A percentile compares a stretch with the other conserved stretches of the same genome.
phyloP scores from a whole-genome alignment of 495 filamentous ascomycete species.

The Neurospora africana region DNA sequence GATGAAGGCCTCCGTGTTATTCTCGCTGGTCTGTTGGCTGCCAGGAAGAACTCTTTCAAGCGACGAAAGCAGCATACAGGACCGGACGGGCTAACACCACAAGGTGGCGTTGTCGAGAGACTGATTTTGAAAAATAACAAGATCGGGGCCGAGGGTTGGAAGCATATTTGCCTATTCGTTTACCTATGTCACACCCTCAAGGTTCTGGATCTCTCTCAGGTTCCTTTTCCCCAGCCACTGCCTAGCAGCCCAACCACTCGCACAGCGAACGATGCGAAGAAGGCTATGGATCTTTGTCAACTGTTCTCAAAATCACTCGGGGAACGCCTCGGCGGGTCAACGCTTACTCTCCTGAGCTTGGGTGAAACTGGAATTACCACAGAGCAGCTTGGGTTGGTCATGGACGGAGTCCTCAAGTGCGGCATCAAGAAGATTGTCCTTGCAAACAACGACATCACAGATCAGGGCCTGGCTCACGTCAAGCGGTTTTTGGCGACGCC shows the following conservation, averaged over 20 bases:
- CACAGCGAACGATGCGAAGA: slow-evolving; percentile 4
- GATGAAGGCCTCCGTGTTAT: slow-evolving; percentile 81
- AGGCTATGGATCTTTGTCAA: slow-evolving; percentile 21
- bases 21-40: slow-evolving; percentile 74
- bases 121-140: slow-evolving; percentile 87
- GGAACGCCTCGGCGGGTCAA: slow-evolving; percentile 61
- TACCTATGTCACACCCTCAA: slow-evolving; percentile 81
- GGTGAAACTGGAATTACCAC: slow-evolving; percentile 63
- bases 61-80: slow-evolving; percentile 30
- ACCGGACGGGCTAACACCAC: slow-evolving; percentile 24
- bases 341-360: slow-evolving; percentile 76
- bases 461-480: slow-evolving; percentile 64
- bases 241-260: not conserved
- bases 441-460: slow-evolving; percentile 67
- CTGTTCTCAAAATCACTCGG: slow-evolving; percentile 64
- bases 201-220: slow-evolving; percentile 74
- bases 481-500: slow-evolving; percentile 61
- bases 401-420: slow-evolving; percentile 64
- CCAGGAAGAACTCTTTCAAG: slow-evolving; percentile 48
- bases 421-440: slow-evolving; percentile 69
- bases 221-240: slow-evolving; percentile 57
- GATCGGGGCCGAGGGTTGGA: slow-evolving; percentile 80
- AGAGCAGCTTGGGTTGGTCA: slow-evolving; percentile 58
- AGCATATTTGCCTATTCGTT: slow-evolving; percentile 78
- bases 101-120: slow-evolving; percentile 70